Evolutionary conservation across 2,329 filamentous ascomycete species (phyloP), one percentile per base, ranked within the genome.

Genomic region (Hypoxylon sp.): DNA sequence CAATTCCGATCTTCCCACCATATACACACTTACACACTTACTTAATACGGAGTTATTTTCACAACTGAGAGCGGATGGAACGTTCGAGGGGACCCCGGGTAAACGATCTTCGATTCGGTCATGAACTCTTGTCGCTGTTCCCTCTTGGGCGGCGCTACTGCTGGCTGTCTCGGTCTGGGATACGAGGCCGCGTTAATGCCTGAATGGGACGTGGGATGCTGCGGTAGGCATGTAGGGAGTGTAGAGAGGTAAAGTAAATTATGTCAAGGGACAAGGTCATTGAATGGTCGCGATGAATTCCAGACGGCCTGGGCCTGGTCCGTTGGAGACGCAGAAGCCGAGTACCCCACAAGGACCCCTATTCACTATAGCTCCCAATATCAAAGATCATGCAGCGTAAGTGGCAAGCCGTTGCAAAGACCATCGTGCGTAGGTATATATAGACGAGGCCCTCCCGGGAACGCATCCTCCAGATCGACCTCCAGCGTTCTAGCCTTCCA

Each of bases 161-260:
- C 25, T 37, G 20, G 27, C 25, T 37, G 20, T 25, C 35, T 46
- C 40, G 61, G 50, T 54, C 44, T 40, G 20, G 31, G 62, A 68
- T 71, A 71, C 68, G 68, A 71, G 68, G 58, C 48, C 55, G 46
- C 53, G 54, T 46, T 62, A 50, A 46, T 54, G 33, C 50, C 51
- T 27, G 37, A 40, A 40, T 55, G 42, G 42, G 42, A 64, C 53
- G 61, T 55, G 61, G 17, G 56, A 50, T 63, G 40, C 22, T 14
- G 56, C 48, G 42, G 55, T 33, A 64, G 65, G 50, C 57, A 65
- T 61, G 56, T 61, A 64, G 37, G 61, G 61, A 61, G 53, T 27
- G 25, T 27, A 27, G 25, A 27, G 17, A n/a, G 35, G 30, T 31
- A 4, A n/a, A 20, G 20, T 20, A 20, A 54, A 46, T 22, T 50